Evolutionary conservation across 1,284 basidiomycete genomes (phyloP).

Genomic region (Schizopora paradoxa): DNA sequence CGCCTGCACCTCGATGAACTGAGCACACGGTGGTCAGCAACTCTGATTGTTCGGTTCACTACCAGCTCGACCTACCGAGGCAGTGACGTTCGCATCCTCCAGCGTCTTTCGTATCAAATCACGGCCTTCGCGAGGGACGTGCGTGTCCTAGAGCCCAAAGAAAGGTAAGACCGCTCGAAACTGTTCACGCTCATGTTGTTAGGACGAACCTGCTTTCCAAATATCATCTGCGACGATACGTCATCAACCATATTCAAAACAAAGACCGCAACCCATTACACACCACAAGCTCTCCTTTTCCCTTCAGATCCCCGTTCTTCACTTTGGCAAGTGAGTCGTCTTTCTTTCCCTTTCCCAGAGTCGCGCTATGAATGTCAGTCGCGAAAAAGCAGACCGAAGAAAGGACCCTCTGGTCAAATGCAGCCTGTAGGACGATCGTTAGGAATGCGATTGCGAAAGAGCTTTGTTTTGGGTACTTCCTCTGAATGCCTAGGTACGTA

Average conservation of each 20-base stretch:
- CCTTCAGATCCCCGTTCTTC: slow-evolving; percentile 65
- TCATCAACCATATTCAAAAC: neutral
- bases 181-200: neutral
- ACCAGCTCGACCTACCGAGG: slow-evolving; percentile 48
- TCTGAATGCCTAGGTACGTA: slow-evolving; percentile 45
- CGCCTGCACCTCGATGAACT: slow-evolving; percentile 91
- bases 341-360: slow-evolving; percentile 78
- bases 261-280: slow-evolving; percentile 24
- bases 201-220: slow-evolving; percentile 78
- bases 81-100: slow-evolving; percentile 69
- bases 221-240: slow-evolving; percentile 64
- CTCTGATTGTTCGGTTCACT: slow-evolving; percentile 1
- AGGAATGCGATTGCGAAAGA: too few species aligned
- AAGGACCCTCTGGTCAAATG: slow-evolving; percentile 81
- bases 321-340: slow-evolving; percentile 75
- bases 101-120: slow-evolving; percentile 78
- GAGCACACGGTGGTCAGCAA: slow-evolving; percentile 12
- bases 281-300: slow-evolving; percentile 80
- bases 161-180: neutral
- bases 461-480: slow-evolving; percentile 35
- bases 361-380: slow-evolving; percentile 83
- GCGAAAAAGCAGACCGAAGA: slow-evolving; percentile 90
- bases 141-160: slow-evolving; percentile 60
- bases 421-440: slow-evolving; percentile 46
- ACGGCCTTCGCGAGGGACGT: slow-evolving; percentile 79